These are phyloP conservation scores for Picochlorum sp. DNA, from an alignment of 139 green algal species.

Conservation along the genomic window DNA sequence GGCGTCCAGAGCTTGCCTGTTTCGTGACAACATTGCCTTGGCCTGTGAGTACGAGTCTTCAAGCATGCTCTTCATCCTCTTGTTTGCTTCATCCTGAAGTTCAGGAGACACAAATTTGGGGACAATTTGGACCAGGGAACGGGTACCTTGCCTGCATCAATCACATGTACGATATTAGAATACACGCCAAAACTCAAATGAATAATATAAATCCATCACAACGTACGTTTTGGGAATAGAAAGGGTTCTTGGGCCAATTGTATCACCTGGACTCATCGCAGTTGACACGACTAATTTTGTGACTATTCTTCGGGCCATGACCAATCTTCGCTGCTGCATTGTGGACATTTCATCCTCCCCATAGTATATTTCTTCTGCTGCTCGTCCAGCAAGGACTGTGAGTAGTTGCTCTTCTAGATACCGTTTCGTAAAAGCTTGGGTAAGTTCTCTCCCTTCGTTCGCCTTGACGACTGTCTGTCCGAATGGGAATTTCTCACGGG, in stretches of 20 bases:
- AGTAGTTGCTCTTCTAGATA: conserved; percentile 76
- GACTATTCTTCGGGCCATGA: conserved; percentile 45
- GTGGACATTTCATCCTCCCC: conserved; percentile 49
- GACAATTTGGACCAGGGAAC: conserved; percentile 15
- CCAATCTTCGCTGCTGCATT: conserved; percentile 50
- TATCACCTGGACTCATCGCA: conserved; percentile 28
- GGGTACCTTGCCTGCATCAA: conserved; percentile 4
- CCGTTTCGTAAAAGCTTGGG: conserved; percentile 47
- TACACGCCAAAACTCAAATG: too few species aligned
- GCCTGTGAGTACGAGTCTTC: conserved; percentile 44
- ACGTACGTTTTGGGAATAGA: conserved; percentile 16
- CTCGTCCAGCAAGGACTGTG: conserved; percentile 55
- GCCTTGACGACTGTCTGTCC: conserved; percentile 71
- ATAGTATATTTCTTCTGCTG: conserved; percentile 55
- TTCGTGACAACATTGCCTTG: conserved; percentile 48
- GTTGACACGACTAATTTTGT: conserved; percentile 46
- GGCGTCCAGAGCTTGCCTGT: conserved; percentile 44
- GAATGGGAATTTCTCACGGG: conserved; percentile 57
- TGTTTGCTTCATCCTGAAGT: conserved; percentile 17
- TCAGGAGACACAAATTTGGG: conserved; percentile 12
- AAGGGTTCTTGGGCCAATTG: conserved; percentile 23
- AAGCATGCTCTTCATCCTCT: conserved; percentile 53
- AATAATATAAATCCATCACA: too few species aligned
- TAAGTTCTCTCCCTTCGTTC: conserved; percentile 48
- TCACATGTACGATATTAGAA: not conserved